These are phyloP conservation scores for Obelidium mucronatum DNA, from an alignment of 192 early-diverging fungal genomes.

Conservation along the genomic window DNA sequence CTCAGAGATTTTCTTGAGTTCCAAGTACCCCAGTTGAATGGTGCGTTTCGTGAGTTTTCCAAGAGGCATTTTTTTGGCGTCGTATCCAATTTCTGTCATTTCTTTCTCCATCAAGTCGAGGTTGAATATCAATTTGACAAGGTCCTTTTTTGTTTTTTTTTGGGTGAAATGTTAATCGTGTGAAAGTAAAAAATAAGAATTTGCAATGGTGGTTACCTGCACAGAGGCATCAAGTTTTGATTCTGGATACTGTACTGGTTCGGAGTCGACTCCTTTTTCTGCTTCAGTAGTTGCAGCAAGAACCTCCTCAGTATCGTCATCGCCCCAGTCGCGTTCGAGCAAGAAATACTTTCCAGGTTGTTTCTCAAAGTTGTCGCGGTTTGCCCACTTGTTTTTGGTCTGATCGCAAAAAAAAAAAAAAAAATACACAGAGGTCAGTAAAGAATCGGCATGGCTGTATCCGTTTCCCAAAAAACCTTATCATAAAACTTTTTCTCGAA, in stretches of 20 bases:
- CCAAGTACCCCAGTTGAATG: slow-evolving; percentile 64
- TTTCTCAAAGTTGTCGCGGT: slow-evolving; percentile 62
- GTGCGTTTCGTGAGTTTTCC: slow-evolving; percentile 74
- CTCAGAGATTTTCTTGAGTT: slow-evolving; percentile 64
- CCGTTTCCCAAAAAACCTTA: slow-evolving; percentile 63
- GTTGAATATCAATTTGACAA: slow-evolving; percentile 77
- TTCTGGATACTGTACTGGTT: slow-evolving; percentile 34
- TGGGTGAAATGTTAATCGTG: neutral
- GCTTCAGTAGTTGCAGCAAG: neutral
- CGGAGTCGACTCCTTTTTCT: neutral
- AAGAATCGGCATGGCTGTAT: too few relatives aligned
- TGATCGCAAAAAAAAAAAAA: slow-evolving; percentile 34
- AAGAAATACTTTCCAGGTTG: slow-evolving; percentile 66
- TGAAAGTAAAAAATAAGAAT: neutral
- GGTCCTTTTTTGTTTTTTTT: slow-evolving; percentile 40
- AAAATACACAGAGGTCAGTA: too few relatives aligned
- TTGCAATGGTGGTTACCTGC: neutral
- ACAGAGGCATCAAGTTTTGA: slow-evolving; percentile 53
- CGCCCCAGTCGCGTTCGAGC: slow-evolving; percentile 71
- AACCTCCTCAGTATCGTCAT: slow-evolving; percentile 55
- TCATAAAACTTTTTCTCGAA: slow-evolving; percentile 72
- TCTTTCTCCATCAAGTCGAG: slow-evolving; percentile 59
- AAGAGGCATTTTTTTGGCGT: slow-evolving; percentile 77
- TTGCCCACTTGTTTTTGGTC: slow-evolving; percentile 72
- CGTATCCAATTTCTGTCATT: slow-evolving; percentile 75